Evolutionary conservation across 2,329 filamentous ascomycete species (phyloP).

Genomic region (Achaetomium macrosporum): DNA sequence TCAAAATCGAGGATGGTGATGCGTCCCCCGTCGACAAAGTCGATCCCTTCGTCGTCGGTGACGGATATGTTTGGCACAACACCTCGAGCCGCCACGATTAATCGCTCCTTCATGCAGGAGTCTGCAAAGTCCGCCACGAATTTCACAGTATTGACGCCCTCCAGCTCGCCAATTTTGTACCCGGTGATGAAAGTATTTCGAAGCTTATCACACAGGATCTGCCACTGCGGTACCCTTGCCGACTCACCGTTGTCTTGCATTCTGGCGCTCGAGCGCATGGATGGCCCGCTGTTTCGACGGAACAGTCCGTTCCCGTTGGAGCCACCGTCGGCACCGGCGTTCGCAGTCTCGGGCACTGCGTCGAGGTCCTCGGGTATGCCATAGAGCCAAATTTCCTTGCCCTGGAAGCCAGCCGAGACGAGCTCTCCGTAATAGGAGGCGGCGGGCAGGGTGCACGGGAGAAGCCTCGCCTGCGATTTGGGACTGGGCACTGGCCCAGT

Average conservation of each 20-base stretch:
- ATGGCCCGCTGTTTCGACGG: slow-evolving; percentile 38
- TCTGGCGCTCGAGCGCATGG: slow-evolving; percentile 34
- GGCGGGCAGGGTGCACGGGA: slow-evolving; percentile 64
- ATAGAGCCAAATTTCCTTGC: slow-evolving; percentile 71
- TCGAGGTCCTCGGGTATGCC: slow-evolving; percentile 70
- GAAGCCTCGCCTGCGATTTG: slow-evolving; percentile 49
- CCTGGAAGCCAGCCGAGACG: slow-evolving; percentile 67
- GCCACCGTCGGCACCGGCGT: slow-evolving; percentile 27
- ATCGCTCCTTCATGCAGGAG: slow-evolving; percentile 45
- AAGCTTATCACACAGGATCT: slow-evolving; percentile 59
- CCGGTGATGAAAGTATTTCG: slow-evolving; percentile 68
- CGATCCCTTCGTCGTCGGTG: slow-evolving; percentile 64
- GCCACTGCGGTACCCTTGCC: slow-evolving; percentile 56
- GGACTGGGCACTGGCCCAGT: slow-evolving; percentile 58
- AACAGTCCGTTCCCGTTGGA: slow-evolving; percentile 26
- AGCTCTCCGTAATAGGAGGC: slow-evolving; percentile 65
- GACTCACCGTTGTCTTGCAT: slow-evolving; percentile 33
- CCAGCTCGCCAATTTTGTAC: slow-evolving; percentile 56
- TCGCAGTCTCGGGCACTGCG: slow-evolving; percentile 43
- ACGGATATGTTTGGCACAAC: slow-evolving; percentile 52
- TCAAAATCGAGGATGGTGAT: slow-evolving; percentile 70
- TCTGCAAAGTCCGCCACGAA: slow-evolving; percentile 59
- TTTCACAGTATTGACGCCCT: slow-evolving; percentile 61
- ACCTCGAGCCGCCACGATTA: slow-evolving; percentile 69
- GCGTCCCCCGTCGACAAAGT: slow-evolving; percentile 73